Evolutionary conservation across 768 basidiomycete genomes (phyloP), one percentile per base, ranked within the genome.

Genomic region (Thelephora ganbajun): DNA sequence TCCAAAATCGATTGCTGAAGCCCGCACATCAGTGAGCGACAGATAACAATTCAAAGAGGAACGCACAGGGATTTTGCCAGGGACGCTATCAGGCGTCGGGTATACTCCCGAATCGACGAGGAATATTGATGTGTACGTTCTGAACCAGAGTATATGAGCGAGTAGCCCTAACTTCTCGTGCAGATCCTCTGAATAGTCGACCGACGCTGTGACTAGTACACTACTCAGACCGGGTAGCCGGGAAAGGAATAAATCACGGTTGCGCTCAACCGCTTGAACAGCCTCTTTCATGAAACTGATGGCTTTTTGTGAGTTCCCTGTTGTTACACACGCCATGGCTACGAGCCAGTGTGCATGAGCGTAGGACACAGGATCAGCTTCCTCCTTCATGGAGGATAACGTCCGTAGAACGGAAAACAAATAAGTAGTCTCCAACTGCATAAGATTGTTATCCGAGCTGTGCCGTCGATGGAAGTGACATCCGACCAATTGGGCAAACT

Each of bases 401-500:
- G 14, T 14, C 22, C 22, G 18, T 22, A 41, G 22, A 14, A 22
- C 4, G 18, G 22, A 41, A 16, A 16, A 9, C 22, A 41, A 41
- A 14, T 41, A 14, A 2, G 22, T 41, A 14, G 39, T 22, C 22
- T 41, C 18, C 16, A 41, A 18, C 11, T 41, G 22, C 39, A 14
- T 18, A 7, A 41, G 39, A 14, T 22, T 41, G 22, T 18, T 7
- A 41, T 22, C 18, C 5, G 18, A 16, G 16, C 9, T 16, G 22
- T 18, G 52, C 18, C 52, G 35, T 41, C 52, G 54, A 56, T 57
- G 58, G 11, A 58, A 39, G 7, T 53, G 46, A 44, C 54, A 55
- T 2, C 59, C 59, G 22, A 56, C 48, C 13, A 57, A 48, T 30
- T 57, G 57, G 6, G 59, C 54, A n/a, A 55, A 16, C 43, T 55